Conservation (phyloP, 768 basidiomycete genomes). For the Pilatotrama ljubarskyi region DNA sequence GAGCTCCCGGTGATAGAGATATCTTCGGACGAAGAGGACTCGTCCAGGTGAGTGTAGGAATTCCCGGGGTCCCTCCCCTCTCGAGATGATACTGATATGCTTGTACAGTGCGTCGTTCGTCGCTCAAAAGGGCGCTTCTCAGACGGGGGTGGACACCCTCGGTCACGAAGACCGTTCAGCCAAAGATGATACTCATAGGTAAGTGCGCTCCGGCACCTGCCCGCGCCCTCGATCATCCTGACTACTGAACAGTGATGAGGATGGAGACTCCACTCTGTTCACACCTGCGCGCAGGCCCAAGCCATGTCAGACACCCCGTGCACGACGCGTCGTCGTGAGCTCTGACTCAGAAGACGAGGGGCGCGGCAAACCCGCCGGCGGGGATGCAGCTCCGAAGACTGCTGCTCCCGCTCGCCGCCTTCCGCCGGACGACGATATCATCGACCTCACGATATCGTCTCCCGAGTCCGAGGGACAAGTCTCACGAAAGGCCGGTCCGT, state of each 20-base stretch:
- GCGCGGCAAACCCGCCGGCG: neutral
- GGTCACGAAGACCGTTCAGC: neutral
- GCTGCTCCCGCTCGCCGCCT: too few species aligned
- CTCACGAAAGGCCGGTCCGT: neutral
- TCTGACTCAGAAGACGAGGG: slow-evolving; percentile 28
- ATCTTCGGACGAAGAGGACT: slow-evolving; percentile 26
- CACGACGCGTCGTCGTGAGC: slow-evolving; percentile 14
- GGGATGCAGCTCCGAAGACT: too few species aligned
- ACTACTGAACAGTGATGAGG: neutral
- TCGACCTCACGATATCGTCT: slow-evolving; percentile 20
- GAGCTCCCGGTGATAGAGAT: slow-evolving; percentile 48
- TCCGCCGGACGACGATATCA: slow-evolving; percentile 7
- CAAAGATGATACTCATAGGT: neutral
- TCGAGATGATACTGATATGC: neutral
- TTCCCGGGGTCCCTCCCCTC: too few species aligned
- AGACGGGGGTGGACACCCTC: neutral
- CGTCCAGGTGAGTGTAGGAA: neutral
- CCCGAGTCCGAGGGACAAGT: slow-evolving; percentile 8
- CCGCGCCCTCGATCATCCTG: neutral
- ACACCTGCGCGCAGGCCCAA: neutral
- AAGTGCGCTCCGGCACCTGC: too few species aligned
- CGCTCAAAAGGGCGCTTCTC: slow-evolving; percentile 5
- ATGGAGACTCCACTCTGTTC: neutral
- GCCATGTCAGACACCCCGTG: neutral
- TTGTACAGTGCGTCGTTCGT: neutral